Percentiles rank a stretch among this genome's conserved stretches.
These are phyloP conservation scores for Candida bentonensis DNA, from an alignment of 805 yeast genomes.

Conservation along the genomic window DNA sequence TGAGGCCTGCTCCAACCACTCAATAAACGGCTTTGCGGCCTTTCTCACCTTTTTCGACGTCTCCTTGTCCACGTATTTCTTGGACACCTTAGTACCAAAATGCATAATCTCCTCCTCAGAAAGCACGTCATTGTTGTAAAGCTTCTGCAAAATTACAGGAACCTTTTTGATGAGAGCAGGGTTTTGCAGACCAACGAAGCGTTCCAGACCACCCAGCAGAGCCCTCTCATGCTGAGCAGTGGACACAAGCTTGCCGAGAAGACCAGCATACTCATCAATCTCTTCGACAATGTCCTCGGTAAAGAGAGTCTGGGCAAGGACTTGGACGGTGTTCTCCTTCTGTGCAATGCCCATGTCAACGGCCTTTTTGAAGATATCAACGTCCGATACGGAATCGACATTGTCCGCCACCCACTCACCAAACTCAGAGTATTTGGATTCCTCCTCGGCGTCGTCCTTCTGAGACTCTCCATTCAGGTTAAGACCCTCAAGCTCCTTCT, in stretches of 20 bases:
- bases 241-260: conserved; percentile 63
- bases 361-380: conserved; percentile 86
- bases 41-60: conserved; percentile 85
- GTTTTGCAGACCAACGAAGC: conserved; percentile 73
- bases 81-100: conserved; percentile 87
- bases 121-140: conserved; percentile 72
- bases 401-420: conserved; percentile 81
- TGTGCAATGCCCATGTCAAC: conserved; percentile 59
- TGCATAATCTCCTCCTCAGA: conserved; percentile 67
- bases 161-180: conserved; percentile 55
- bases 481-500: conserved; percentile 60
- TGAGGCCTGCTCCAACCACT: conserved; percentile 93
- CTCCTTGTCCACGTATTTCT: conserved; percentile 87
- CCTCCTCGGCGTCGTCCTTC: conserved; percentile 29
- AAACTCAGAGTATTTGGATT: conserved; percentile 48
- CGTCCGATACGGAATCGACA: conserved; percentile 58
- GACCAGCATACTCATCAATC: conserved; percentile 64
- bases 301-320: conserved; percentile 80
- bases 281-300: conserved; percentile 55
- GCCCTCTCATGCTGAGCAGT: conserved; percentile 58
- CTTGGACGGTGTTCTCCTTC: conserved; percentile 71
- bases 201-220: conserved; percentile 89
- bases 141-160: conserved; percentile 68
- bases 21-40: conserved; percentile 90
- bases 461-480: conserved; percentile 23